Evolutionary conservation across 2,329 filamentous ascomycete genomes (phyloP), one percentile per base, ranked within the genome.

Genomic region (Rhinocladiella similis): DNA sequence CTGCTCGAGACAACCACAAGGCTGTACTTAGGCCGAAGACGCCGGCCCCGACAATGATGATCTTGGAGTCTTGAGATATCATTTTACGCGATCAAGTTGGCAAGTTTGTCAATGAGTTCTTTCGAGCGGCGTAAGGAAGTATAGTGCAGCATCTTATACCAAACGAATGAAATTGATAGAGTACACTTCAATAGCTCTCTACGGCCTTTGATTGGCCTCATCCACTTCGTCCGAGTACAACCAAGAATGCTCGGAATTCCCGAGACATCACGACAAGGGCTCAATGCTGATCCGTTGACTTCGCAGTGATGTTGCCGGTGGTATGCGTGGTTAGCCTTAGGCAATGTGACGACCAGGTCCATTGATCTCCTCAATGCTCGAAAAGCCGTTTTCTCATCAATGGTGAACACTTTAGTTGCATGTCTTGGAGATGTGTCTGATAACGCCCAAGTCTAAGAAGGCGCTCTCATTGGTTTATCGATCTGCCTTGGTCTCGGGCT

Each of bases 21-120:
- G 85, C 85, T 0, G 84, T 86, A n/a, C 82, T 85, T 27, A 80
- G 79, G 36, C 85, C 85, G 66, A 88, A 46, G 3, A 46, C 43
- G 12, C 87, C 29, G 84, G 81, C 83, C 33, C 85, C 85, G 45
- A 88, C 72, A 54, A 88, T 85, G 54, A 88, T 27, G 14, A 54
- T 54, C 29, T 48, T 25, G 9, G 52, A 54, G 14, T 49, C 29
- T 19, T 57, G 50, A 43, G 35, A 53, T 18, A 45, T 49, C 57
- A 57, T 62, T 29, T 53, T 52, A 20, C 3, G 18, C 18, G 10
- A 41, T 41, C 14, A 41, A 19, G 38, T n/a, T n/a, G 14, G 10
- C 12, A 16, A 41, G 7, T 33, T 33, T 33, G 10, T 33, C 7
- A 33, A 33, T 33, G 3, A 10, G 6, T 12, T 2, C 10, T 12